Evolutionary conservation across 352 stramenopile genomes (phyloP).

Genomic region (Globisporangium polare): DNA sequence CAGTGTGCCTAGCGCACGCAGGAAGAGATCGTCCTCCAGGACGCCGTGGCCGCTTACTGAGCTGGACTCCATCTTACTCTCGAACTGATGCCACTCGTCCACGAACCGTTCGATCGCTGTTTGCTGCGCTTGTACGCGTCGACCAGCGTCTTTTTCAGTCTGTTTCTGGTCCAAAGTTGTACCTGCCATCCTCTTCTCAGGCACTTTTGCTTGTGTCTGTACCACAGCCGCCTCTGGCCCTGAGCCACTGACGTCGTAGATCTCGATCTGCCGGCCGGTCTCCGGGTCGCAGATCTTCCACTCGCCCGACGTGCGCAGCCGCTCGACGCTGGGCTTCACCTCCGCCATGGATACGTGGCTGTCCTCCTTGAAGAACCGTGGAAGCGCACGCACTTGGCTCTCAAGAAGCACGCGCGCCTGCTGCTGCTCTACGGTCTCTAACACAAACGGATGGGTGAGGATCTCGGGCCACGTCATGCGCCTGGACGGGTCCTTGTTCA

Average conservation of each 20-base stretch:
- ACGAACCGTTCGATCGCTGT: background rate
- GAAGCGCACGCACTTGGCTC: slow-evolving; percentile 49
- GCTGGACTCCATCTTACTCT: background rate
- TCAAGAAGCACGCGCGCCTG: slow-evolving; percentile 47
- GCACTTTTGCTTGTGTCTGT: background rate
- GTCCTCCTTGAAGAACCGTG: slow-evolving; percentile 67
- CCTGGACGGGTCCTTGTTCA: slow-evolving; percentile 87
- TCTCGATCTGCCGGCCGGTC: slow-evolving; percentile 48
- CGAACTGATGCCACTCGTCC: slow-evolving; percentile 3
- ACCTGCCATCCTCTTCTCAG: background rate
- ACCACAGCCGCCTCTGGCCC: background rate
- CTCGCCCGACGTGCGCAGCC: slow-evolving; percentile 72
- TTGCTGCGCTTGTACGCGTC: background rate
- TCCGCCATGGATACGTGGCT: slow-evolving; percentile 27
- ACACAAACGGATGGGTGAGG: slow-evolving; percentile 87
- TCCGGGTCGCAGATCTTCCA: slow-evolving; percentile 84
- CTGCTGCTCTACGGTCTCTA: slow-evolving; percentile 73
- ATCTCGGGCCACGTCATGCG: slow-evolving; percentile 89
- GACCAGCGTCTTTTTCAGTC: background rate
- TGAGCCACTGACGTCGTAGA: background rate
- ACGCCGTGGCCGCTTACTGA: background rate
- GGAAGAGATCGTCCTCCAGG: slow-evolving; percentile 6
- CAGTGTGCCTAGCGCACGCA: background rate
- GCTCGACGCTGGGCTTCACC: slow-evolving; percentile 62
- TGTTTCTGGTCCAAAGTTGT: background rate